Conservation (phyloP, 805 yeast genomes). For the Candida broadrunensis region DNA sequence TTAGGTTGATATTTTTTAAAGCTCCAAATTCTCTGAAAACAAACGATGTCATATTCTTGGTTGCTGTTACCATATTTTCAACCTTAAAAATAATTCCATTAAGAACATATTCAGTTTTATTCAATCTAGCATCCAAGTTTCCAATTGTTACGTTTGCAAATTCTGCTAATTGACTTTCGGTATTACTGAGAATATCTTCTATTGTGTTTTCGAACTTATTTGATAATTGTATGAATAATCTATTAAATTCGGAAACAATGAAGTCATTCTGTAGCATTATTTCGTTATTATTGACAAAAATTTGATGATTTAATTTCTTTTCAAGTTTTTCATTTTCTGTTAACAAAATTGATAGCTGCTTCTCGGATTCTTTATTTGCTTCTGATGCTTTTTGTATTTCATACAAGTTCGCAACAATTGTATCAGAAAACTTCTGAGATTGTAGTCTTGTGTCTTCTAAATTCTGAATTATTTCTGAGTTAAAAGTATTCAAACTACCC, state of each 20-base stretch:
- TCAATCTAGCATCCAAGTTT: conserved; percentile 2
- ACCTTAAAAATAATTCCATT: conserved; percentile 1
- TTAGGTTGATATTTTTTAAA: neutral
- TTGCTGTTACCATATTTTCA: neutral
- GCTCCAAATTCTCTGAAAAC: neutral
- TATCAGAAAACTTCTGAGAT: conserved; percentile 1
- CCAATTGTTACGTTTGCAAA: conserved; percentile 1
- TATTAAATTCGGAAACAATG: neutral
- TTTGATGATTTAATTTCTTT: neutral
- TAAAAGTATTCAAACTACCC: neutral
- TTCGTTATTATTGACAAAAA: neutral
- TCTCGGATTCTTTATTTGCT: neutral
- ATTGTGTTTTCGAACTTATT: neutral
- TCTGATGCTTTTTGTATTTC: neutral
- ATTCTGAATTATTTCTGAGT: neutral
- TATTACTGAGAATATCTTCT: neutral
- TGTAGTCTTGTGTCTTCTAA: conserved; percentile 1
- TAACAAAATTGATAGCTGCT: conserved; percentile 1
- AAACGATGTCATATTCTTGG: neutral
- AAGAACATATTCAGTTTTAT: conserved; percentile 1
- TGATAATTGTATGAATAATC: neutral
- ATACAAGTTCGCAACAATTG: conserved; percentile 1
- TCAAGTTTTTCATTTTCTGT: conserved; percentile 2
- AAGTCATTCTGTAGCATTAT: neutral
- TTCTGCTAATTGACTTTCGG: neutral